These are phyloP conservation scores for Eremothecium cymbalariae DNA, from an alignment of 1,139 yeast genomes.

Conservation along the genomic window DNA sequence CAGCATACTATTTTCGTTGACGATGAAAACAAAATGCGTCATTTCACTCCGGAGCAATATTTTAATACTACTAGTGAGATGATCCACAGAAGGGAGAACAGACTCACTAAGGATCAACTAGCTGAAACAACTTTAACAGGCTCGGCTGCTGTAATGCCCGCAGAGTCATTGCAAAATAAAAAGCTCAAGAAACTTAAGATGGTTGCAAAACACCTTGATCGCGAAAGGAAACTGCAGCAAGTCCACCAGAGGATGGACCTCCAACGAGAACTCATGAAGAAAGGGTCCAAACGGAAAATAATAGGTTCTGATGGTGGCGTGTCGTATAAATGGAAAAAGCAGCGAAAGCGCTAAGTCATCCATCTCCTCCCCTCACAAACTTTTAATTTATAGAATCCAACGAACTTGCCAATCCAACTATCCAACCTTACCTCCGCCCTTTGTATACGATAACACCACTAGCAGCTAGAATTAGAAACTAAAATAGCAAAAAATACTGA, in stretches of 20 bases:
- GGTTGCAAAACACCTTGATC: constrained; percentile 52
- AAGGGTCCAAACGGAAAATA: constrained; percentile 76
- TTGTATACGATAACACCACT: too few relatives aligned
- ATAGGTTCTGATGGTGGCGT: constrained; percentile 56
- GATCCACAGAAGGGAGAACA: constrained; percentile 59
- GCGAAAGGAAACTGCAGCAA: constrained; percentile 56
- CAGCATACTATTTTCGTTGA: constrained; percentile 85
- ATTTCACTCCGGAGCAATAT: constrained; percentile 54
- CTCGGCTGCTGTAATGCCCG: constrained; percentile 23
- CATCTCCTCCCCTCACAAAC: constrained; percentile 7
- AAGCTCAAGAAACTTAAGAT: constrained; percentile 51
- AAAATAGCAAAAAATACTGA: too few relatives aligned
- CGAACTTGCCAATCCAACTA: too few relatives aligned
- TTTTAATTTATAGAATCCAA: too few relatives aligned
- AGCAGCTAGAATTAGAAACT: too few relatives aligned
- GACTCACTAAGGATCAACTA: constrained; percentile 58
- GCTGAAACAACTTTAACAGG: constrained; percentile 21
- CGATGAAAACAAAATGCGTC: constrained; percentile 43
- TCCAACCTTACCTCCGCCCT: too few relatives aligned
- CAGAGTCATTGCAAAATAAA: constrained; percentile 43
- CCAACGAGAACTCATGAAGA: constrained; percentile 83
- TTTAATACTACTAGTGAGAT: constrained; percentile 65
- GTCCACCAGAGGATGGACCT: constrained; percentile 67
- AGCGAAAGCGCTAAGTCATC: constrained; percentile 54
- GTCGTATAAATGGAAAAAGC: constrained; percentile 79